Percentiles rank a stretch among this genome's conserved stretches.
These are phyloP conservation scores for Amphirosellinia nigrospora DNA, from an alignment of 495 filamentous ascomycete species.

Conservation along the genomic window DNA sequence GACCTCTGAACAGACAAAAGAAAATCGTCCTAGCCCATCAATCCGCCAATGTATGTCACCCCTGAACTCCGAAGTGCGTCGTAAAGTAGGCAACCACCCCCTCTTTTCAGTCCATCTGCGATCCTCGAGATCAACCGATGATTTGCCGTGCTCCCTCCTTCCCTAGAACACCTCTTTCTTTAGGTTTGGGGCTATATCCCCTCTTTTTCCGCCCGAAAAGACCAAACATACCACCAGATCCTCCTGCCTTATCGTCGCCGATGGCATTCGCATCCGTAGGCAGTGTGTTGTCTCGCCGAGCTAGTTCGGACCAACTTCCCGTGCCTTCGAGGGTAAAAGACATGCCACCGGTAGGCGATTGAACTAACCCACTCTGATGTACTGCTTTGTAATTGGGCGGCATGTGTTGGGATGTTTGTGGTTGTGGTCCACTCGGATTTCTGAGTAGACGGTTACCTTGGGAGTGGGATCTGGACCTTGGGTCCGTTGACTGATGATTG, in stretches of 20 bases:
- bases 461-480: conserved; percentile 21
- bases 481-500: conserved; percentile 23
- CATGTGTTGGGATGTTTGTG: conserved; percentile 57
- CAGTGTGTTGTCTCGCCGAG: conserved; percentile 79
- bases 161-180: conserved; percentile 89
- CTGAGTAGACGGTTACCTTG: conserved; percentile 28
- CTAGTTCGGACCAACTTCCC: conserved; percentile 88
- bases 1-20: conserved; percentile 9
- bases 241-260: conserved; percentile 51
- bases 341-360: conserved; percentile 81
- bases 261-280: conserved; percentile 65
- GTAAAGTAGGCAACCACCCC: conserved; percentile 17
- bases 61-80: conserved; percentile 27
- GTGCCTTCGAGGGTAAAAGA: conserved; percentile 89
- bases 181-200: conserved; percentile 90
- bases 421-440: conserved; percentile 39
- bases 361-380: conserved; percentile 60
- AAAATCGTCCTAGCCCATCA: conserved; percentile 21
- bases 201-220: conserved; percentile 89
- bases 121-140: conserved; percentile 49
- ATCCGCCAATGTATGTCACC: conserved; percentile 25
- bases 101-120: conserved; percentile 3
- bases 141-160: conserved; percentile 91
- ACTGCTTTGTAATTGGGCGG: conserved; percentile 48
- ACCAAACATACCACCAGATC: conserved; percentile 77